Evolutionary conservation across 164 flowering plant genomes (phyloP).

Genomic region (Echeveria elegans): DNA sequence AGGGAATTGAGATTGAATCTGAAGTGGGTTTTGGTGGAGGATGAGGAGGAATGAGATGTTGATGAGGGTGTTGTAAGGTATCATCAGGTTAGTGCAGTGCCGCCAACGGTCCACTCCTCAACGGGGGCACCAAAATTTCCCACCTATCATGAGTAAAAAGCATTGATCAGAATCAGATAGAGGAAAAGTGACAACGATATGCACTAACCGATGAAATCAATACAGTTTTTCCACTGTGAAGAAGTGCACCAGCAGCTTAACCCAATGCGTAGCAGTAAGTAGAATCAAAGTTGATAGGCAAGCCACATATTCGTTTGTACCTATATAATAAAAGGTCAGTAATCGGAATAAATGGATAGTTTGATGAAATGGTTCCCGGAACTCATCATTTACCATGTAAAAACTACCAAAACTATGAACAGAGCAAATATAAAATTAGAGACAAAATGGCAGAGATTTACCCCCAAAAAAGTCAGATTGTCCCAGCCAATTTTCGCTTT

Average conservation of each 20-base stretch:
- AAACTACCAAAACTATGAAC: too few species aligned
- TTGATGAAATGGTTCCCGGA: too few species aligned
- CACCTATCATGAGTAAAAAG: background rate
- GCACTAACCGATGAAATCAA: constrained; percentile 11
- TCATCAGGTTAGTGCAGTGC: constrained; percentile 13
- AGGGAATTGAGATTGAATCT: background rate
- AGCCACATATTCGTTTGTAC: constrained; percentile 97
- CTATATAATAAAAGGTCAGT: too few species aligned
- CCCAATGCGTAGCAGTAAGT: constrained; percentile 93
- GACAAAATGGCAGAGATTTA: too few species aligned
- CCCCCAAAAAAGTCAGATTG: too few species aligned
- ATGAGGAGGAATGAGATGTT: too few species aligned
- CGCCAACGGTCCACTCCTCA: constrained; percentile 13
- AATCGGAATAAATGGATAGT: too few species aligned
- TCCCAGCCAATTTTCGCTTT: too few species aligned
- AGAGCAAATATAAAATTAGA: too few species aligned
- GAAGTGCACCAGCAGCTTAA: constrained; percentile 18
- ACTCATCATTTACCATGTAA: too few species aligned
- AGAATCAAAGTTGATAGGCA: constrained; percentile 90
- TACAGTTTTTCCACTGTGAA: constrained; percentile 11
- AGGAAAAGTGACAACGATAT: too few species aligned
- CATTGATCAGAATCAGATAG: background rate
- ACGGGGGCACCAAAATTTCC: constrained; percentile 9
- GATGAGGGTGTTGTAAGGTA: too few species aligned
- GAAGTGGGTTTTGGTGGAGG: background rate